These are phyloP conservation scores for Boletus nobilissimus DNA, from an alignment of 1,284 basidiomycete species.

Conservation along the genomic window DNA sequence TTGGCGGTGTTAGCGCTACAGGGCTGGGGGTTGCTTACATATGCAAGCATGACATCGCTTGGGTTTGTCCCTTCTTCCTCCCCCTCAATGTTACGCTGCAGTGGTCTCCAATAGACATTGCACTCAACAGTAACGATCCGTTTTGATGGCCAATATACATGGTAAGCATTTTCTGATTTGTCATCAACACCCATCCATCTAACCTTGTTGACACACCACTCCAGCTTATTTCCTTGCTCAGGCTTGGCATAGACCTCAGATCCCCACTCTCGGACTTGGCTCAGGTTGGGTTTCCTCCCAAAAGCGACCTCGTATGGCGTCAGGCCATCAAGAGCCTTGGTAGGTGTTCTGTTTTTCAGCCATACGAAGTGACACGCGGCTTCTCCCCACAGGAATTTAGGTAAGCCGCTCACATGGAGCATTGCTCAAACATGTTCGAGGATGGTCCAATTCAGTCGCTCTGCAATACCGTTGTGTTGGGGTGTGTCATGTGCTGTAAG, in stretches of 20 bases:
- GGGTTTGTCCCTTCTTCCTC: not conserved
- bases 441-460: not conserved
- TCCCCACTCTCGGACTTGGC: not conserved
- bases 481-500: not conserved
- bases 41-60: not conserved
- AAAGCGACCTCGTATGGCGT: not conserved
- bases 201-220: not conserved
- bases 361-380: not conserved
- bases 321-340: accelerated
- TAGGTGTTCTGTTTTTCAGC: conserved; percentile 1
- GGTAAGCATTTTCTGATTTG: not conserved
- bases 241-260: not conserved
- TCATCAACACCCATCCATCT: not conserved
- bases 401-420: conserved; percentile 10
- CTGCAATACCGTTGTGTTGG: not conserved
- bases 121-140: not conserved
- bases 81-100: not conserved
- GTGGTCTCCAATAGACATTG: not conserved
- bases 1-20: not conserved
- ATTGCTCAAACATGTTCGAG: not conserved
- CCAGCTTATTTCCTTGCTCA: not conserved
- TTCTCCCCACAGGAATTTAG: conserved; percentile 16
- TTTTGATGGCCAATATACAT: not conserved
- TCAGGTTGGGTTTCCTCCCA: accelerated
- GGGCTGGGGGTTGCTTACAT: not conserved